These are phyloP conservation scores for Phytophthora pini DNA, from an alignment of 352 stramenopile genomes.

Conservation along the genomic window DNA sequence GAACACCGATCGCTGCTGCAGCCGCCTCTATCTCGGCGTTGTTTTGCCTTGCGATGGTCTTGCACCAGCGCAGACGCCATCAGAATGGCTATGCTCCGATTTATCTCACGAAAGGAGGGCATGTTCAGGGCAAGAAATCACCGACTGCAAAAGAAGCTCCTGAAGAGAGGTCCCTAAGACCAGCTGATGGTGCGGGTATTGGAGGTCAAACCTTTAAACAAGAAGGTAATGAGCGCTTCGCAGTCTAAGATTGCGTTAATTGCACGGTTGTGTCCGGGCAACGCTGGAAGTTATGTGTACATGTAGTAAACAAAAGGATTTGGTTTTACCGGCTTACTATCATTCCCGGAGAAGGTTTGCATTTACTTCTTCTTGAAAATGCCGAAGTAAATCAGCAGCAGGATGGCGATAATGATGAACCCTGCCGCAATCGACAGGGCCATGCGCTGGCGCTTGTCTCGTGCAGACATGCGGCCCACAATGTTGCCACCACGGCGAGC, in stretches of 20 bases:
- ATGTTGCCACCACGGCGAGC: constrained; percentile 83
- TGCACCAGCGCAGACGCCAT: constrained; percentile 60
- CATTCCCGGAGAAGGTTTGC: not conserved
- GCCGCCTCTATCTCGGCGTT: constrained; percentile 50
- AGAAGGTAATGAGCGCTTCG: constrained; percentile 70
- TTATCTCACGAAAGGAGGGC: constrained; percentile 44
- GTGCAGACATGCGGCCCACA: constrained; percentile 83
- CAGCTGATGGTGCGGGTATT: constrained; percentile 37
- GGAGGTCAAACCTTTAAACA: constrained; percentile 61
- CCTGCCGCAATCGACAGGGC: constrained; percentile 73
- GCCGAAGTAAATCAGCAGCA: constrained; percentile 90
- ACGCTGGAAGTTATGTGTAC: constrained; percentile 1
- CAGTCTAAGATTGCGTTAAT: constrained; percentile 41
- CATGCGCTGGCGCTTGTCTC: constrained; percentile 81
- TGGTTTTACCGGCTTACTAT: constrained; percentile 24
- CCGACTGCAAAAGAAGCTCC: constrained; percentile 21
- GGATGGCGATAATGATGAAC: constrained; percentile 85
- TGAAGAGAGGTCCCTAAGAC: constrained; percentile 38
- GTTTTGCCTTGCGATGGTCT: constrained; percentile 56
- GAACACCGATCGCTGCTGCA: constrained; percentile 46
- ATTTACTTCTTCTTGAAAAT: constrained; percentile 86
- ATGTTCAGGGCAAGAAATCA: constrained; percentile 46
- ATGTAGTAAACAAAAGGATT: constrained; percentile 31
- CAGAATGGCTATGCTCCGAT: constrained; percentile 75
- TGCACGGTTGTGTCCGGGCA: not conserved